Conservation (phyloP, 2,329 filamentous ascomycete genomes). For the Dactylellina leptospora region DNA sequence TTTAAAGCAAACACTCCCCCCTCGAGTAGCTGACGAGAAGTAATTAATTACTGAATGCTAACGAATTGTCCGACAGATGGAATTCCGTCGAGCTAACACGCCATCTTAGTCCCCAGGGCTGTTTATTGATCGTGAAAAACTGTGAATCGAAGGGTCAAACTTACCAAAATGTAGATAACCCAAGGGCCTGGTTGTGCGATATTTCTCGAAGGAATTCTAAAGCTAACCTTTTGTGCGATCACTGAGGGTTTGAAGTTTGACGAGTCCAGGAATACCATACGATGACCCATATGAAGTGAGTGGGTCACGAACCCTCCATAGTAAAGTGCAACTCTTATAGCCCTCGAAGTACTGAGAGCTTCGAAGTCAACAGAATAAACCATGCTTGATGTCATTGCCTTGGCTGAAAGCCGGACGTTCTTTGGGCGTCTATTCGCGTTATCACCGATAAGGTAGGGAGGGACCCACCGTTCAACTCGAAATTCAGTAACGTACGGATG, state of each 20-base stretch:
- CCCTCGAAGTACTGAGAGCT: conserved; percentile 61
- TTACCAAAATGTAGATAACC: conserved; percentile 67
- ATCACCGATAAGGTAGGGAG: conserved; percentile 68
- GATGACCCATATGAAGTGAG: conserved; percentile 70
- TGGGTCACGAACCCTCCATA: conserved; percentile 71
- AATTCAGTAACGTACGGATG: conserved; percentile 69
- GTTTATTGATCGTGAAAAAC: not conserved
- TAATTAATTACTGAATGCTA: conserved; percentile 31
- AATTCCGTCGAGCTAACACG: conserved; percentile 63
- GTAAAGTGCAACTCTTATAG: conserved; percentile 66
- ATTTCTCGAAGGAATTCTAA: conserved; percentile 67
- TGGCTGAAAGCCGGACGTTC: conserved; percentile 63
- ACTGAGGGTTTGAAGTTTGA: conserved; percentile 63
- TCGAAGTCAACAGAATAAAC: conserved; percentile 65
- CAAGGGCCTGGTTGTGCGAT: conserved; percentile 70
- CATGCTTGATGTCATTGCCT: conserved; percentile 62
- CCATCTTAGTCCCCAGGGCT: not conserved
- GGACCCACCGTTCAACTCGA: conserved; percentile 70
- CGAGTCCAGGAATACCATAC: conserved; percentile 67
- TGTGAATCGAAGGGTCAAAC: not conserved
- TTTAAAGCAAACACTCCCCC: too few species aligned
- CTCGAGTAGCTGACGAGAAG: not conserved
- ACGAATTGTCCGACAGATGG: conserved; percentile 67
- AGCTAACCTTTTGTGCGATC: conserved; percentile 63
- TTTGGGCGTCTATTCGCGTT: conserved; percentile 65